A percentile compares a stretch with the other conserved stretches of the same genome.
These are phyloP conservation scores for Cercospora beticola DNA, from an alignment of 2,329 filamentous ascomycete species.

Conservation along the genomic window DNA sequence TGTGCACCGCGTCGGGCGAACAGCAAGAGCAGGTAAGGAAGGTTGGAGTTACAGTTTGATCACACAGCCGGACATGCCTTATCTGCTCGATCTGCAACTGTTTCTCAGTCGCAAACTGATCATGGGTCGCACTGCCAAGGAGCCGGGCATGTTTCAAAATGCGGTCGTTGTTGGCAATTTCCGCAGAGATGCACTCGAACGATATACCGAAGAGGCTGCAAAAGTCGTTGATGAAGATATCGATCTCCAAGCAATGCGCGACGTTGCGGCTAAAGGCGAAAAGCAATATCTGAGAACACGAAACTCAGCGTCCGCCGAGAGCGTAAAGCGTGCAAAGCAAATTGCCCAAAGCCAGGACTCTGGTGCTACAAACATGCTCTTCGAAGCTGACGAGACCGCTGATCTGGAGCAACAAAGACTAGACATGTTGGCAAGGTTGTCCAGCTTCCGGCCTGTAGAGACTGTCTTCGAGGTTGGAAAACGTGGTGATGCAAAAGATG, in stretches of 20 bases:
- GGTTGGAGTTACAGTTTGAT: constrained; percentile 97
- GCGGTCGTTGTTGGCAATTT: constrained; percentile 82
- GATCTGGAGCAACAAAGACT: constrained; percentile 70
- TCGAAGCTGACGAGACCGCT: constrained; percentile 61
- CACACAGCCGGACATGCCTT: constrained; percentile 82
- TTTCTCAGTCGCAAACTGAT: constrained; percentile 86
- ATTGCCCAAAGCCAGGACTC: constrained; percentile 69
- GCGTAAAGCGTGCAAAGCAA: constrained; percentile 81
- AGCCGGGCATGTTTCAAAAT: constrained; percentile 68
- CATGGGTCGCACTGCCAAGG: constrained; percentile 63
- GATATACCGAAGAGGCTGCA: constrained; percentile 76
- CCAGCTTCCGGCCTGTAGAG: constrained; percentile 83
- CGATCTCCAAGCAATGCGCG: constrained; percentile 69
- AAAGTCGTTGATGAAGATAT: constrained; percentile 73
- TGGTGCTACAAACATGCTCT: constrained; percentile 75
- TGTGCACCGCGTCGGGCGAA: constrained; percentile 92
- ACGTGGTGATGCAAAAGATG: constrained; percentile 63
- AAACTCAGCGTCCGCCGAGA: constrained; percentile 85
- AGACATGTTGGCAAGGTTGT: constrained; percentile 84
- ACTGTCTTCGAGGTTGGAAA: constrained; percentile 95
- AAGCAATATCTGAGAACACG: constrained; percentile 88
- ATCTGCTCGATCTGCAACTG: constrained; percentile 88
- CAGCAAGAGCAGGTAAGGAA: constrained; percentile 84
- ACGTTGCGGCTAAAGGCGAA: constrained; percentile 82
- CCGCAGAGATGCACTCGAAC: constrained; percentile 69